Base-by-base conservation (phyloP, 352 stramenopile genomes). In the Elongisporangium prolatum region DNA sequence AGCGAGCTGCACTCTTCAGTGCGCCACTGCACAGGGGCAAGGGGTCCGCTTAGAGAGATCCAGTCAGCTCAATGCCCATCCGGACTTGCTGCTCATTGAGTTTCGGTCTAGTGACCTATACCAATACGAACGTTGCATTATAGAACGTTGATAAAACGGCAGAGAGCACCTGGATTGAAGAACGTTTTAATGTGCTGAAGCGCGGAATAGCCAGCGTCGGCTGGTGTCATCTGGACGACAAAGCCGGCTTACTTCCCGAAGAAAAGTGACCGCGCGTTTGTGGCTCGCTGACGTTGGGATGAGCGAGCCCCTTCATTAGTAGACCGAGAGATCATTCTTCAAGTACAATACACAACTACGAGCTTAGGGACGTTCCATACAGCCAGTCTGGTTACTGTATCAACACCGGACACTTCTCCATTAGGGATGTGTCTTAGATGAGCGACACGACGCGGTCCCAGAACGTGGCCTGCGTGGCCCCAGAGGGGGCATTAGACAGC, bases 361-460 rank as follows among this genome's bases (percentile, higher is more conserved):
- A 8, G 24, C 24, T 34, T 3, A 7, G 24, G 34, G 14, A 44
- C 34, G 10, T 44, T 44, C 34, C 14, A 44, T 44, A 44, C 34
- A 44, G 34, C 34, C 34, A 44, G 11, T 44, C 34, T 44, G 34
- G 34, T 13, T 44, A n/a, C n/a, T n/a, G n/a, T n/a, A 44, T 44
- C 34, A 44, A 44, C 34, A 44, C 34, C 34, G 34, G 34, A 44
- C 34, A 17, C 34, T 13, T 44, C 34, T 38, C 34, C 9, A 44
- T 17, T 7, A 13, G 34, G 34, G 34, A 44, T 44, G 34, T 13
- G 34, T 44, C 34, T 11, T 44, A 44, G 34, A 44, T 44, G 34
- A 83, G 60, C 52, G 69, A 76, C 18, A 75, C 64, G 63, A 84
- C 69, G 51, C 71, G 68, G 49, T 72, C 69, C 74, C 73, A 84